Base-by-base conservation (phyloP, 257 asterid species). In the Plantago ovata region DNA sequence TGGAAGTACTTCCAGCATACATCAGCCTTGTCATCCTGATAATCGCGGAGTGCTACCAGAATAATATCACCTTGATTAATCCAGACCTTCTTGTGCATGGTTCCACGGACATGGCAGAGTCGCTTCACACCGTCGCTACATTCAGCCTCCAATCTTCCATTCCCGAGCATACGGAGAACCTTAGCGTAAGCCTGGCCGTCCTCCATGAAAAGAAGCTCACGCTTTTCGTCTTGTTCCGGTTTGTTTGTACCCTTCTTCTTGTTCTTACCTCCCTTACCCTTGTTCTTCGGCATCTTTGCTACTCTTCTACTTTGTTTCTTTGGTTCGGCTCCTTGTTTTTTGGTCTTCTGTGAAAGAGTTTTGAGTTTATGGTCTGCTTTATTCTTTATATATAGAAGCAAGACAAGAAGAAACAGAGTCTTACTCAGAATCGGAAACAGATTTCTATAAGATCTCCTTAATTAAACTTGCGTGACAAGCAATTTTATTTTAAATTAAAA, bases 11-110 rank as follows among this genome's bases (percentile, higher is more conserved):
- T 91, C 71, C 84, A 80, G 69, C 87, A 87, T 1, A 87, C 95
- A 74, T 91, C 98, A 57, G 98, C 96, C 74, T 91, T 91, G 72
- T 91, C 96, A 79, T 91, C 98, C 95, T 91, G 98, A 69, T 87
- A 91, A 42, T 91, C 96, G 21, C 98, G 96, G 41, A 91, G 95
- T 11, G 96, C 96, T 43, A 91, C 98, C 68, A 91, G 98, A 56
- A 91, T 75, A 45, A 91, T 91, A 54, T 91, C 98, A 9, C 96
- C 98, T 67, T 95, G 94, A 44, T 95, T 95, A 61, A 91, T 91
- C 96, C 96, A 91, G 42, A 91, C 96, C 62, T 91, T 91, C 72
- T 91, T 91, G 63, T 91, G 98, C 98, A 91, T 83, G 86, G 87
- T 91, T 9, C 98, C 98, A 11, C 98, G 84, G 59, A 91, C 87